Evolutionary conservation across 148 eudicot genomes (phyloP), one percentile per base, ranked within the genome.

Genomic region (Rhododendron kiyosumense): DNA sequence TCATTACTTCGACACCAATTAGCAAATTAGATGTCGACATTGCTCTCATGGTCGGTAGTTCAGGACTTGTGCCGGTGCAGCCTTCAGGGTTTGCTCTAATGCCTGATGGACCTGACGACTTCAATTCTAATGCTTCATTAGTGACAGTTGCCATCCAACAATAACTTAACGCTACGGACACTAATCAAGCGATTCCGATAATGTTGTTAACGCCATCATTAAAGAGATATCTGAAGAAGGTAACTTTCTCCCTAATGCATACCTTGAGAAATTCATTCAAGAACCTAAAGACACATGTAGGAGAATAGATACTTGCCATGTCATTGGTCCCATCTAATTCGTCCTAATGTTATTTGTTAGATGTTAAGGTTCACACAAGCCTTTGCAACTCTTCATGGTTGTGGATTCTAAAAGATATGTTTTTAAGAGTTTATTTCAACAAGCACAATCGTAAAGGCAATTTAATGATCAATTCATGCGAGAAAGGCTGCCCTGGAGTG

Each of bases 81-180:
- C 49, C 81, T 78, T 78, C 81, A 9, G 81, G 81, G 24, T 78
- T 78, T 78, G 81, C 81, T 20, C 8, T 78, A 45, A 41, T 78
- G 20, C 81, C n/a, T 2, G 81, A 78, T 11, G 52, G 26, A 36
- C 38, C 38, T 36, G 38, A 36, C 38, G 38, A 4, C 54, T 12
- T 38, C 28, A 9, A 43, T 41, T 78, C 45, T 1, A 10, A 17
- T 36, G 45, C 51, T 41, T 41, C 51, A 24, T 41, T 41, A 41
- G 46, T 36, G 1, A 78, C 45, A 11, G n/a, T 36, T 43, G 51
- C 46, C 11, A 20, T 41, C 36, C 76, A 71, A 71, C 38, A 13
- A 12, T 17, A 71, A 71, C 76, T 71, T 10, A 28, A 28, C 6
- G 18, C 30, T 71, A 1, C 76, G 3, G 38, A 30, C 36, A 11